Conservation (phyloP, 805 yeast species). For the Wickerhamomyces tratensis region DNA sequence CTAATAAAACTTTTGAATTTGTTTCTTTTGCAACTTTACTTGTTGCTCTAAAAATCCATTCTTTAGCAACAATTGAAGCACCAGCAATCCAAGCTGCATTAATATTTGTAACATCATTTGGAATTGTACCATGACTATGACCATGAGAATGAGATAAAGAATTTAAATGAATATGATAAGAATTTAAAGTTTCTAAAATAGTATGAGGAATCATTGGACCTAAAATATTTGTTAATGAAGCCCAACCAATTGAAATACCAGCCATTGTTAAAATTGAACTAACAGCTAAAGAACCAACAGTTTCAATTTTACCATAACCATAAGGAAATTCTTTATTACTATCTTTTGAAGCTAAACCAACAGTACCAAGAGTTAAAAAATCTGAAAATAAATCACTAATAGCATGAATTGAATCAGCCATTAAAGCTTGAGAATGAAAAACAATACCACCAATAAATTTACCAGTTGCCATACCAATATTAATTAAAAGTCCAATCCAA, state of each 20-base stretch:
- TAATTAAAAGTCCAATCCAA: conserved; percentile 80
- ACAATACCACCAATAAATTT: conserved; percentile 85
- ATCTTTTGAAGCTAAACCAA: conserved; percentile 56
- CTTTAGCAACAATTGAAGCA: conserved; percentile 80
- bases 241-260: conserved; percentile 86
- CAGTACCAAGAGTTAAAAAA: conserved; percentile 81
- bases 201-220: conserved; percentile 61
- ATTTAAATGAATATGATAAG: conserved; percentile 37
- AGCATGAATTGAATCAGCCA: conserved; percentile 95
- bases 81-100: conserved; percentile 97
- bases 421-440: conserved; percentile 88
- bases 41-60: conserved; percentile 80
- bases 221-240: conserved; percentile 57
- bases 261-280: conserved; percentile 77
- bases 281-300: conserved; percentile 85
- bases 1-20: conserved; percentile 83
- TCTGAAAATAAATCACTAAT: conserved; percentile 86
- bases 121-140: conserved; percentile 12
- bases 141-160: conserved; percentile 26
- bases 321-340: conserved; percentile 60
- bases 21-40: conserved; percentile 66
- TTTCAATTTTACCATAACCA: conserved; percentile 90
- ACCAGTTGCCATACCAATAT: conserved; percentile 76
- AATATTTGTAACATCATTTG: conserved; percentile 46
- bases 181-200: conserved; percentile 41